phyloP scores from a whole-genome alignment of 2,329 filamentous ascomycete genomes.

The Pyricularia grisea region DNA sequence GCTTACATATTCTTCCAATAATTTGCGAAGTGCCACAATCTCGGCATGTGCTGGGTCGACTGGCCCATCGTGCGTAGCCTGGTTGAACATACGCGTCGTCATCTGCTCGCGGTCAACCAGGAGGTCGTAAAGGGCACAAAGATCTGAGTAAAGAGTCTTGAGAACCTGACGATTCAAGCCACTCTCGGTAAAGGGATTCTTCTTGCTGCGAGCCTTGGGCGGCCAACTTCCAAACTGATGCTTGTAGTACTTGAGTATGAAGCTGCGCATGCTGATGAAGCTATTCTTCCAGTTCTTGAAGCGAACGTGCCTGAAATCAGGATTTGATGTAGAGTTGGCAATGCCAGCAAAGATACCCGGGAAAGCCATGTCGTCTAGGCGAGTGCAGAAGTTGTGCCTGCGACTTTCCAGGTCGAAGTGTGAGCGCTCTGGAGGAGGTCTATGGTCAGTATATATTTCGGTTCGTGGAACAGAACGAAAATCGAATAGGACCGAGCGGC shows the following conservation, averaged over 20 bases:
- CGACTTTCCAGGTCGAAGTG: slow-evolving; percentile 70
- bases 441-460: background rate
- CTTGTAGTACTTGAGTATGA: slow-evolving; percentile 60
- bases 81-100: slow-evolving; percentile 70
- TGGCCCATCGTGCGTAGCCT: slow-evolving; percentile 33
- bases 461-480: too few species aligned
- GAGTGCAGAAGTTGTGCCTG: slow-evolving; percentile 58
- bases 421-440: slow-evolving; percentile 50
- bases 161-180: slow-evolving; percentile 81
- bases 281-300: slow-evolving; percentile 77
- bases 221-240: slow-evolving; percentile 63
- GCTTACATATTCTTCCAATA: slow-evolving; percentile 66
- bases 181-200: slow-evolving; percentile 78
- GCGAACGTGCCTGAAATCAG: slow-evolving; percentile 66
- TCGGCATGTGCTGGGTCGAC: slow-evolving; percentile 41
- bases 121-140: slow-evolving; percentile 80
- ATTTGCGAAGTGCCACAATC: slow-evolving; percentile 62
- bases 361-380: slow-evolving; percentile 84
- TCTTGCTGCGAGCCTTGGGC: slow-evolving; percentile 83
- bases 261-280: slow-evolving; percentile 66
- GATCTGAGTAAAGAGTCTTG: slow-evolving; percentile 73
- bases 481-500: too few species aligned
- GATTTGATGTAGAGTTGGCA: slow-evolving; percentile 70
- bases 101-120: slow-evolving; percentile 70
- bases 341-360: slow-evolving; percentile 82